Evolutionary conservation across 179 eudicot genomes (phyloP).

Genomic region (Spergularia azorica): DNA sequence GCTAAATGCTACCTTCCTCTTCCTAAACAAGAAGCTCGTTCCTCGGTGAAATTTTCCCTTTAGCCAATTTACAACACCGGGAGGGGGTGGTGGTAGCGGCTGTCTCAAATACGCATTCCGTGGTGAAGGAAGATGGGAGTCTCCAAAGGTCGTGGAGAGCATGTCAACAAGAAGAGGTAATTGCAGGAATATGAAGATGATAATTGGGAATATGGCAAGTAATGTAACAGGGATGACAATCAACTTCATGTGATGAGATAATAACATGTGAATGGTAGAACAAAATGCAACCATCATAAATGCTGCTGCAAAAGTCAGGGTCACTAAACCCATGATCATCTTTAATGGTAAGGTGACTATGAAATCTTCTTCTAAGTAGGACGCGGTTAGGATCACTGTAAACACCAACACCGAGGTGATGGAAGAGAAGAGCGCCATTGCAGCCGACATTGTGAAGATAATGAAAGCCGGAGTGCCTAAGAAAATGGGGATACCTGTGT

Average conservation of each 20-base stretch:
- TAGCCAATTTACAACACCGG: conserved; percentile 13
- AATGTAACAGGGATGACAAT: conserved; percentile 19
- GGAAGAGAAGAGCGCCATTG: conserved; percentile 29
- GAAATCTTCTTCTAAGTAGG: conserved; percentile 22
- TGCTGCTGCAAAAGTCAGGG: conserved; percentile 25
- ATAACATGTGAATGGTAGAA: conserved; percentile 18
- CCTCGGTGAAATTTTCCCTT: conserved; percentile 15
- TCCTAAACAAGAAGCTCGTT: conserved; percentile 5
- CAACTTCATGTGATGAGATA: conserved; percentile 12
- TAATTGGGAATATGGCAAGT: conserved; percentile 18
- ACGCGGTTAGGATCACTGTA: conserved; percentile 29
- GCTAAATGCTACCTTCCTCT: conserved; percentile 1
- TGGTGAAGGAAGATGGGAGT: conserved; percentile 24
- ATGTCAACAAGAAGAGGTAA: conserved; percentile 25
- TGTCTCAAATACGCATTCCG: conserved; percentile 18
- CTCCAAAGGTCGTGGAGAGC: conserved; percentile 14
- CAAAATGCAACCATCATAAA: conserved; percentile 28
- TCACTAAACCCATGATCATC: conserved; percentile 23
- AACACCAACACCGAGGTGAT: conserved; percentile 21
- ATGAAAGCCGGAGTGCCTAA: conserved; percentile 3
- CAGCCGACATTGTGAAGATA: conserved; percentile 23
- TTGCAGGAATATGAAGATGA: conserved; percentile 20
- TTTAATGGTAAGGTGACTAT: conserved; percentile 12
- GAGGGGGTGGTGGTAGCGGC: conserved; percentile 18
- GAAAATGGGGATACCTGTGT: conserved; percentile 24